Conservation (phyloP, 352 stramenopile species). For the Globisporangium barbulae region DNA sequence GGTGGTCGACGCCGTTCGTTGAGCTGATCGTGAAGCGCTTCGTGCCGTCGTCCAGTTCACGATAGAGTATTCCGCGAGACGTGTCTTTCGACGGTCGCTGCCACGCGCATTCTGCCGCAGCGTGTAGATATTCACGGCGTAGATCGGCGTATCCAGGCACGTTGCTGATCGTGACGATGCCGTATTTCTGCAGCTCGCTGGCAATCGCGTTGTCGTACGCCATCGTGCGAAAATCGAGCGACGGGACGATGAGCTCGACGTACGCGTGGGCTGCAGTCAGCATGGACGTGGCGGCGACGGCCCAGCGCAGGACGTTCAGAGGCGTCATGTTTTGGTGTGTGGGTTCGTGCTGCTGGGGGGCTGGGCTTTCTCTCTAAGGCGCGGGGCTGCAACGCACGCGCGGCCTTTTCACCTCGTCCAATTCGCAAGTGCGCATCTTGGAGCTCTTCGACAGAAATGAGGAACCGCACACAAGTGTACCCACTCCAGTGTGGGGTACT, state of each 20-base stretch:
- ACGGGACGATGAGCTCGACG: conserved; percentile 9
- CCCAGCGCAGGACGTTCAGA: not conserved
- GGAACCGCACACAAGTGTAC: not conserved
- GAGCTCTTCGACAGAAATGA: no score
- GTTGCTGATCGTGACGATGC: conserved; percentile 15
- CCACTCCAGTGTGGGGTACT: not conserved
- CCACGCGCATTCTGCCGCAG: conserved; percentile 13
- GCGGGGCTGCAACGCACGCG: no score
- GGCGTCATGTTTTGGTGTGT: not conserved
- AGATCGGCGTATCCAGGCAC: conserved; percentile 12
- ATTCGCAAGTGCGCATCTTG: no score
- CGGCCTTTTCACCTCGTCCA: no score
- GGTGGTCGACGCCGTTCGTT: conserved; percentile 10
- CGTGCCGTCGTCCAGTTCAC: conserved; percentile 19
- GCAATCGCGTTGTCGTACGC: conserved; percentile 3
- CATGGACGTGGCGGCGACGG: not conserved
- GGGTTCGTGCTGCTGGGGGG: not conserved
- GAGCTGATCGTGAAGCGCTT: conserved; percentile 20
- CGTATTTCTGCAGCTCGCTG: conserved; percentile 14
- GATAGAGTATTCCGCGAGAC: conserved; percentile 10
- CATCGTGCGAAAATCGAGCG: conserved; percentile 12
- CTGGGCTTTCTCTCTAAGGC: not conserved
- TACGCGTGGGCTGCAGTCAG: not conserved
- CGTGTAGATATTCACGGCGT: conserved; percentile 11
- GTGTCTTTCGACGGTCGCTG: not conserved